Evolutionary conservation across 2,329 filamentous ascomycete species (phyloP), one percentile per base, ranked within the genome.

Genomic region (Aquanectria penicillioides): DNA sequence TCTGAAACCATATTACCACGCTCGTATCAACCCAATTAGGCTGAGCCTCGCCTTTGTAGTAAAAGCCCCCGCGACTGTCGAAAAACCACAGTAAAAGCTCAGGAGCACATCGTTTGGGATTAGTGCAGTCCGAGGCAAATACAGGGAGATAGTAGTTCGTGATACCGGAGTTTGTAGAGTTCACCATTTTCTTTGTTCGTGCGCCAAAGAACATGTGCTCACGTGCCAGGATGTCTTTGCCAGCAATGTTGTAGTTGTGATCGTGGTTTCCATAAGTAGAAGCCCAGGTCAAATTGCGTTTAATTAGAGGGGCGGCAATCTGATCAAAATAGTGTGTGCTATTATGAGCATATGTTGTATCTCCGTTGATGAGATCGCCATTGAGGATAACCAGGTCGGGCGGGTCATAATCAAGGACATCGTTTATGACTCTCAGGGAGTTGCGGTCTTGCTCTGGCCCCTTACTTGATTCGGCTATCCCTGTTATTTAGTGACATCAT

Each of bases 221-320:
- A 6, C 69, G 67, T 20, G 62, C 49, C n/a, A 67, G 48, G 25
- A 72, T 63, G 2, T 37, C 54, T 2, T 61, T 53, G 2, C 58
- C 55, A 10, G 51, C 63, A 18, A 71, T 43, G 52, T 88, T 88
- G 65, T 76, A 82, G 25, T 85, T 75, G 23, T 81, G 81, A 67
- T 91, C 89, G 62, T 91, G 89, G 59, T 91, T 91, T 1, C 89
- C 89, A 56, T 91, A 91, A 0, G 87, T 87, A 1, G 84, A 86
- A 4, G 87, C 87, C 84, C 87, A 91, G 0, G 79, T 78, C 0
- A 89, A 62, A 7, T 78, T 77, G 13, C 81, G 79, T 3, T 82
- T 65, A 2, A 88, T 76, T 3, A 91, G 74, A 0, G 86, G 86
- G 2, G 68, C 73, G 1, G 89, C 83, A 3, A 89, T 80, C 61